Evolutionary conservation across 495 filamentous ascomycete species (phyloP), one percentile per base, ranked within the genome.

Genomic region (Aspergillus baeticus): DNA sequence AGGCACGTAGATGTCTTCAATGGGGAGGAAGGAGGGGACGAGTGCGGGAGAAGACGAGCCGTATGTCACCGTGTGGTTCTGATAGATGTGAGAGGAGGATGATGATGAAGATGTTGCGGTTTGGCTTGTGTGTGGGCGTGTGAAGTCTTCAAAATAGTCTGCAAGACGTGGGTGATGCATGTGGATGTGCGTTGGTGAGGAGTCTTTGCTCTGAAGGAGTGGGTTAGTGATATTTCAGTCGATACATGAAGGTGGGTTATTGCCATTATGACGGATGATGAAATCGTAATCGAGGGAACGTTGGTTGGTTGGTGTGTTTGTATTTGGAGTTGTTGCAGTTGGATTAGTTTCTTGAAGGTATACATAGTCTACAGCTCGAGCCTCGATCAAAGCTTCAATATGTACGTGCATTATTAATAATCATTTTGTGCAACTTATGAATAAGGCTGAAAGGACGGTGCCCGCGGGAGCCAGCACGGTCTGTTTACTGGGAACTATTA

Each of bases 111-210:
- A 34, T 43, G 64, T 63, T 23, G 47, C 38, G 29, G 58, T 55
- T 23, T 59, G 54, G 36, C 69, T 70, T 33, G 71, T 68, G 55
- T 75, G 71, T 10, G 76, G 75, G 29, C 71, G 69, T 2, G 71
- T 75, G 62, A 91, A 91, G 69, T 93, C 90, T 80, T 98, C 94
- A 66, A 96, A 91, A 62, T 93, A 82, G 75, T 98, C 93, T 53
- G 92, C 94, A 65, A 91, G 81, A 60, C 84, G 84, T 15, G 91
- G 77, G 52, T 81, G 77, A 67, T 86, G 83, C 77, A 97, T 87
- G 84, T 98, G 94, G 58, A 98, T 73, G 76, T 93, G 86, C 57
- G 89, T 95, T 75, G 86, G 82, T 71, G 82, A 81, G 54, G 88
- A 88, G 80, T 98, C 94, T 84, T 93, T 95, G 72, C 89, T 89